Evolutionary conservation across 2,329 filamentous ascomycete genomes (phyloP), one percentile per base, ranked within the genome.

Genomic region (Arthrobotrys megalospora): DNA sequence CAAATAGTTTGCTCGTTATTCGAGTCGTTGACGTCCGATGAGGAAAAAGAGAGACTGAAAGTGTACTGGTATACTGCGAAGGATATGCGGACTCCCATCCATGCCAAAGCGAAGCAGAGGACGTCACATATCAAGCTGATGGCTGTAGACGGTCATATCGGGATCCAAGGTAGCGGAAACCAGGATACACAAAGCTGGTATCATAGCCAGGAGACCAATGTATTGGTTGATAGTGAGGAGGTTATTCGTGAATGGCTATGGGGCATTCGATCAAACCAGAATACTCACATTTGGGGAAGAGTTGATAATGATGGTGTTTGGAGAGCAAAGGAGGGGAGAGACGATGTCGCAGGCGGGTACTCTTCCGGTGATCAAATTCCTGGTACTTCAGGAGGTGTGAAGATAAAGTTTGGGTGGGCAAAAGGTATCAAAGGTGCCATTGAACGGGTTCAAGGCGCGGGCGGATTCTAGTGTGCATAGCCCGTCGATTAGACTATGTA

Each of bases 121-220:
- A 89, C 88, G 70, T 94, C 92, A 82, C 92, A 94, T 83, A 88
- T 81, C 79, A 95, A 95, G 83, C 86, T 95, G 1, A 88, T 94
- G 86, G 91, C 94, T 48, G 90, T 89, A 0, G 92, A 95, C 82
- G 88, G 88, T 50, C 85, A 85, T 21, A 87, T 95, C 41, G 92
- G 88, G 1, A 90, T 94, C 41, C 88, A 92, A 83, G 92, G 92
- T 2, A 92, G 89, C 80, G 92, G 92, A 0, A 95, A 94, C 82
- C 91, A 94, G 83, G 92, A 95, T 81, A 94, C 92, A 1, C 92
- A 95, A 83, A 90, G 88, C 19, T 94, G 91, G 90, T 94, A 88
- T 80, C 92, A 95, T 82, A 90, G 88, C 68, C 91, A 94, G 83
- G 92, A 95, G 83, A 88, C 92, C 68, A 94, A 95, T 80, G 84